Evolutionary conservation across 164 flowering plant species (phyloP).

Genomic region (Vitis cinerea): DNA sequence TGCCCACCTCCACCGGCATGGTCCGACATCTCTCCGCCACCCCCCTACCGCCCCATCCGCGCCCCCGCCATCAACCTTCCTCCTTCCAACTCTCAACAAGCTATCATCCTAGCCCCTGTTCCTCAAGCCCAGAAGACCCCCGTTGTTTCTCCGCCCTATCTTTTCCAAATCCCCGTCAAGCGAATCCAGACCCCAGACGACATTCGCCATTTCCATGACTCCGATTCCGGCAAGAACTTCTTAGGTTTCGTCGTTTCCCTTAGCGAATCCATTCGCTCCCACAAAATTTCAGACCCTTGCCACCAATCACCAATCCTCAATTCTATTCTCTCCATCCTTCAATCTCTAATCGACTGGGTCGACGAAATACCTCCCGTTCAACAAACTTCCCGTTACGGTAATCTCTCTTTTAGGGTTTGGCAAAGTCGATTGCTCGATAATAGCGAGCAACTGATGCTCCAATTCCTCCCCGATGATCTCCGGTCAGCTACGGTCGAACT

Average conservation of each 20-base stretch:
- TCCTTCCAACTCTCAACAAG: slow-evolving; percentile 34
- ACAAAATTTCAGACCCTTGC: slow-evolving; percentile 73
- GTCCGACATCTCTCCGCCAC: slow-evolving; percentile 54
- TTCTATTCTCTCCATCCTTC: slow-evolving; percentile 39
- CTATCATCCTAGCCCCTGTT: slow-evolving; percentile 74
- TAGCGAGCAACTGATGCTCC: slow-evolving; percentile 36
- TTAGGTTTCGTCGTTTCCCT: slow-evolving; percentile 81
- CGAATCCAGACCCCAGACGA: slow-evolving; percentile 63
- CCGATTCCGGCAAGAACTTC: slow-evolving; percentile 55
- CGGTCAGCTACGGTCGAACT: slow-evolving; percentile 39
- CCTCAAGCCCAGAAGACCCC: slow-evolving; percentile 55
- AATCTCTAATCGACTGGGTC: slow-evolving; percentile 48
- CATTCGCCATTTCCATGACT: slow-evolving; percentile 55
- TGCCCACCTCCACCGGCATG: slow-evolving; percentile 25
- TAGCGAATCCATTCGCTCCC: slow-evolving; percentile 64
- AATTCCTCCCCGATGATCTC: slow-evolving; percentile 33
- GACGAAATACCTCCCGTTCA: slow-evolving; percentile 76
- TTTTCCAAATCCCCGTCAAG: slow-evolving; percentile 62
- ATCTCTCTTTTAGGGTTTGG: slow-evolving; percentile 72
- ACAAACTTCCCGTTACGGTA: slow-evolving; percentile 77
- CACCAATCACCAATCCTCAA: slow-evolving; percentile 40
- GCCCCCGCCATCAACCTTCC: slow-evolving; percentile 41
- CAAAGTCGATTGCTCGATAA: slow-evolving; percentile 41
- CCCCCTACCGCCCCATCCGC: slow-evolving; percentile 53
- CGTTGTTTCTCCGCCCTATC: slow-evolving; percentile 43